These are phyloP conservation scores for Coemansia sp. DNA, from an alignment of 192 early-diverging fungal genomes.

Conservation along the genomic window DNA sequence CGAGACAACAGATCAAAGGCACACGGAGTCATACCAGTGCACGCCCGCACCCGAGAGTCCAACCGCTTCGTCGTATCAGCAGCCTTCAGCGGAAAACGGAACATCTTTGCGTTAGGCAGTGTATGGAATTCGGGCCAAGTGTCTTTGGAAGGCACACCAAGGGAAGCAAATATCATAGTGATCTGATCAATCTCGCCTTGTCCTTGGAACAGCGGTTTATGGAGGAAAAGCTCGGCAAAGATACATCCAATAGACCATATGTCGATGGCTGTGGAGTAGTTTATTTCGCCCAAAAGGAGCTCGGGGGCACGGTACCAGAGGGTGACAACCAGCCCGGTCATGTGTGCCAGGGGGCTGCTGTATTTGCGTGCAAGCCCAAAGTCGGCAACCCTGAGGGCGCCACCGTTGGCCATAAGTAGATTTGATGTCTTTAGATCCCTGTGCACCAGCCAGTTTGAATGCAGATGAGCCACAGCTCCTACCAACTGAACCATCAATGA, in stretches of 20 bases:
- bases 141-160: conserved; percentile 83
- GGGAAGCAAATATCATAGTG: conserved; percentile 79
- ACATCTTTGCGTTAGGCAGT: conserved; percentile 69
- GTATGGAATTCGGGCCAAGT: conserved; percentile 72
- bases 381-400: conserved; percentile 91
- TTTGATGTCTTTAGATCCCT: conserved; percentile 88
- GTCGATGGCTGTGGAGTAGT: conserved; percentile 86
- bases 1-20: conserved; percentile 77
- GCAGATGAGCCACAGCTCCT: conserved; percentile 78
- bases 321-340: conserved; percentile 94
- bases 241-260: conserved; percentile 99
- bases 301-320: conserved; percentile 98
- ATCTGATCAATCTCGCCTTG: conserved; percentile 79
- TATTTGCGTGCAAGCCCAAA: conserved; percentile 94
- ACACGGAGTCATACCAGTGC: conserved; percentile 62
- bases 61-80: conserved; percentile 28
- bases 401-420: conserved; percentile 73
- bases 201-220: conserved; percentile 81
- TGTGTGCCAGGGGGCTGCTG: conserved; percentile 69
- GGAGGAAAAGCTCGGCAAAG: conserved; percentile 89
- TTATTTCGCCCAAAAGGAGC: conserved; percentile 80
- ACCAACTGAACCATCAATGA: conserved; percentile 77
- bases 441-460: conserved; percentile 90
- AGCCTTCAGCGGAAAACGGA: conserved; percentile 65
- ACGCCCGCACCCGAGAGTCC: conserved; percentile 46